These are phyloP conservation scores for Aechmea fasciata DNA, from an alignment of 176 grass and related monocot genomes.

Conservation along the genomic window DNA sequence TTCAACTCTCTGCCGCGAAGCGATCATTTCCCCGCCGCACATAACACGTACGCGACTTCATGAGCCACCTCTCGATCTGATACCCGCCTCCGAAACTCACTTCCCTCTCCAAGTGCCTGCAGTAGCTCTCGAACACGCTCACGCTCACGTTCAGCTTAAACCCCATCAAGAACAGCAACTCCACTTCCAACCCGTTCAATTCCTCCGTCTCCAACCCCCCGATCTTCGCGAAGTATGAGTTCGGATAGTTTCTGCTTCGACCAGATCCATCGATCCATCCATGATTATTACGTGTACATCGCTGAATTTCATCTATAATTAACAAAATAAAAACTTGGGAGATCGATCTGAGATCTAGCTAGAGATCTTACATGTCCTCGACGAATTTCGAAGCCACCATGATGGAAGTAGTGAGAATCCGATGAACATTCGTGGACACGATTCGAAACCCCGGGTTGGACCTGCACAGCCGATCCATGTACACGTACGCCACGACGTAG, in stretches of 20 bases:
- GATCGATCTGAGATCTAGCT: conserved; percentile 1
- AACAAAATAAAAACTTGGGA: neutral
- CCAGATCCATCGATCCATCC: too few species aligned
- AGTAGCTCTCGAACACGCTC: conserved; percentile 67
- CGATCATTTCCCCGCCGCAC: conserved; percentile 25
- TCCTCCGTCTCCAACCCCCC: conserved; percentile 54
- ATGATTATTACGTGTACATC: too few species aligned
- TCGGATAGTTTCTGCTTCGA: conserved; percentile 52
- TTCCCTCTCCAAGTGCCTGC: conserved; percentile 82
- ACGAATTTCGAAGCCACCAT: conserved; percentile 91
- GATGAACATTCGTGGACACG: conserved; percentile 51
- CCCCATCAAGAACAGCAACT: conserved; percentile 80
- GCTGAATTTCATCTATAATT: neutral
- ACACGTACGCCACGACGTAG: conserved; percentile 89
- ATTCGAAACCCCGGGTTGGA: conserved; percentile 37
- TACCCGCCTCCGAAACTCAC: conserved; percentile 53
- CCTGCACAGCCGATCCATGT: conserved; percentile 71
- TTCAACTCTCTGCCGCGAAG: conserved; percentile 8
- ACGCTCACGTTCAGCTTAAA: conserved; percentile 75
- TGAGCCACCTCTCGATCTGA: conserved; percentile 44
- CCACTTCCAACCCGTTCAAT: conserved; percentile 51
- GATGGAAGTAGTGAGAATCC: conserved; percentile 59
- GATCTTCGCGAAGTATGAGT: conserved; percentile 70
- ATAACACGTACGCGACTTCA: conserved; percentile 29
- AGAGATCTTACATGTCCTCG: conserved; percentile 46